phyloP scores from a whole-genome alignment of 2,329 filamentous ascomycete species.

The Sporothrix brasiliensis region DNA sequence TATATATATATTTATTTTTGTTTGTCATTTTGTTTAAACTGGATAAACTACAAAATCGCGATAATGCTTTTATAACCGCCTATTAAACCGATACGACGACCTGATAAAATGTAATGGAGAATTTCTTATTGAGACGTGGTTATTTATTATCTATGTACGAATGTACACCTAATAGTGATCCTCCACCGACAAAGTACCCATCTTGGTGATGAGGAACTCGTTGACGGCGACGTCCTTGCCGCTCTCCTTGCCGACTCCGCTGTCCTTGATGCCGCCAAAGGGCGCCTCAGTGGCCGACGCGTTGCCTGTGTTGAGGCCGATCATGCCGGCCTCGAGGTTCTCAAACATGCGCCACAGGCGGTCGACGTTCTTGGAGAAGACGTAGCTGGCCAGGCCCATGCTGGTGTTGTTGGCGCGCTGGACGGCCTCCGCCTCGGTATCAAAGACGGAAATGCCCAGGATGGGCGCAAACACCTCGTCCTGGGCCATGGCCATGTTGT shows the following conservation, averaged over 20 bases:
- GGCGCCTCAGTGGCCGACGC: constrained; percentile 50
- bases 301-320: constrained; percentile 48
- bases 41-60: no score
- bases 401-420: constrained; percentile 58
- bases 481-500: constrained; percentile 51
- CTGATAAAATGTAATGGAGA: no score
- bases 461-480: constrained; percentile 65
- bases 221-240: constrained; percentile 53
- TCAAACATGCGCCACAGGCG: constrained; percentile 61
- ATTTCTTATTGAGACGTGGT: no score
- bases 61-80: no score
- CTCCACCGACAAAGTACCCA: constrained; percentile 50
- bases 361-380: constrained; percentile 51
- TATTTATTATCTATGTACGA: no score
- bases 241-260: constrained; percentile 52
- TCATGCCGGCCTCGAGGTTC: constrained; percentile 59
- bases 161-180: constrained; percentile 42
- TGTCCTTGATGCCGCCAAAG: constrained; percentile 55
- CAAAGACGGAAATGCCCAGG: constrained; percentile 58
- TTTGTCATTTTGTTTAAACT: no score
- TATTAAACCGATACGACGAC: no score
- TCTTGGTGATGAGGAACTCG: constrained; percentile 53
- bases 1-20: no score
- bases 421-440: constrained; percentile 59
- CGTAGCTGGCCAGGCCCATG: constrained; percentile 58